phyloP scores from a whole-genome alignment of 495 filamentous ascomycete species.

The Aspergillus cavernicola region DNA sequence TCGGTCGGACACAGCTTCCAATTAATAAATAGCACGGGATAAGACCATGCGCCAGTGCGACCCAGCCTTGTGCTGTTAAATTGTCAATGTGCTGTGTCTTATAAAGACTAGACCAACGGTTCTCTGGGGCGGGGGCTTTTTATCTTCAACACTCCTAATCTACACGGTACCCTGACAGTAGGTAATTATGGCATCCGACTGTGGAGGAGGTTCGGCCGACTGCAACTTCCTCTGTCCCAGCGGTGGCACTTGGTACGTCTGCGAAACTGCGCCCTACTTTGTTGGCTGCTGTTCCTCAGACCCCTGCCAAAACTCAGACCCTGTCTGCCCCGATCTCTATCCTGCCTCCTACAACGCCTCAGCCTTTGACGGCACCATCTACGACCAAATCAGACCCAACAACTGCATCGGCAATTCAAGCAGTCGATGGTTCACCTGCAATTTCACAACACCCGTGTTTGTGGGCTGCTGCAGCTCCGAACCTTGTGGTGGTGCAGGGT shows the following conservation, averaged over 20 bases:
- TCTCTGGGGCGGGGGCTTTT: too few relatives aligned
- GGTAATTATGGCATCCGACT: not conserved
- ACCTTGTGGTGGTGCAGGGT: conserved; percentile 13
- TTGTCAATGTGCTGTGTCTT: too few relatives aligned
- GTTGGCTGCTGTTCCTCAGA: conserved; percentile 29
- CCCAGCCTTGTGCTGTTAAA: too few relatives aligned
- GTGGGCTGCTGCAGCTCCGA: conserved; percentile 25
- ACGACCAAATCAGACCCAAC: conserved; percentile 15
- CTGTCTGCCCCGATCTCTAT: conserved; percentile 18
- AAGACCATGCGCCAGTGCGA: too few relatives aligned
- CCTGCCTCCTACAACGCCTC: conserved; percentile 17
- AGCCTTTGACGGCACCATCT: not conserved
- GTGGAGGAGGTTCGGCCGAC: conserved; percentile 2
- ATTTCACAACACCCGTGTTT: conserved; percentile 19
- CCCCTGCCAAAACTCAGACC: conserved; percentile 18
- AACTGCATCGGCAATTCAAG: conserved; percentile 12
- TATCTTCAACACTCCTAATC: too few relatives aligned
- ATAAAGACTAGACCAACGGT: too few relatives aligned
- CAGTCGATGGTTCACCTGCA: conserved; percentile 23
- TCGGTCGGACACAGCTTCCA: too few relatives aligned
- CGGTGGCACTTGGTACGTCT: conserved; percentile 27
- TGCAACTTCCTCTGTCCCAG: conserved; percentile 24
- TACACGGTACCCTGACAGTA: too few relatives aligned
- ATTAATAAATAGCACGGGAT: too few relatives aligned
- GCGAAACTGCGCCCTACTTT: conserved; percentile 19